These are phyloP conservation scores for Blepharisma japonicum DNA, from an alignment of 73 alveolate species.

Conservation along the genomic window DNA sequence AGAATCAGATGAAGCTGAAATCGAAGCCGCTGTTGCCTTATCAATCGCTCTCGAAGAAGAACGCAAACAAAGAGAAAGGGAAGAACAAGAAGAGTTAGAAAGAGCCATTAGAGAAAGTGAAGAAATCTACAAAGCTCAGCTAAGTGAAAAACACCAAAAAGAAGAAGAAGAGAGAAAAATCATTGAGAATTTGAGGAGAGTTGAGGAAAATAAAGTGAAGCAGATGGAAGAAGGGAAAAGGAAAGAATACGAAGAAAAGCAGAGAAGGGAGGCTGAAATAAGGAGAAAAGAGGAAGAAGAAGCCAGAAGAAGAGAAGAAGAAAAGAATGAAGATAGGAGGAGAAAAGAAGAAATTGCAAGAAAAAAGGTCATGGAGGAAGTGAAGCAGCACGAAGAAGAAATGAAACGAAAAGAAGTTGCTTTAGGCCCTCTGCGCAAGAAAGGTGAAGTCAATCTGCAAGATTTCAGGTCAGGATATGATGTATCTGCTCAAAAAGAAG, in stretches of 20 bases:
- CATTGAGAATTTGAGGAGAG: neutral
- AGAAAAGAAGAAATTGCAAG: neutral
- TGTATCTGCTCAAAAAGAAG: no score
- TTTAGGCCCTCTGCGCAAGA: no score
- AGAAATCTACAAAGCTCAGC: neutral
- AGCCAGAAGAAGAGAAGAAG: neutral
- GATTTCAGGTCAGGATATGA: no score
- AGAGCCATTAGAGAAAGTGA: slow-evolving; percentile 42
- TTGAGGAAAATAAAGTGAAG: neutral
- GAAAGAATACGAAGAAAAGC: neutral
- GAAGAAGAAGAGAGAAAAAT: slow-evolving; percentile 1
- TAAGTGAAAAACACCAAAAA: slow-evolving; percentile 11
- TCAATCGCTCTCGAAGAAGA: slow-evolving; percentile 31
- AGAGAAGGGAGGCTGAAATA: slow-evolving; percentile 9
- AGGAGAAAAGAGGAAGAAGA: neutral
- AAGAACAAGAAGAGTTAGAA: slow-evolving; percentile 43
- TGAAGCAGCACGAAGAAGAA: slow-evolving; percentile 23
- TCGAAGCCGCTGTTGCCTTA: slow-evolving; percentile 28
- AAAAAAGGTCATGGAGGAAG: neutral
- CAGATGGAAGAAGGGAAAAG: neutral
- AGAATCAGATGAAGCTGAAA: slow-evolving; percentile 34
- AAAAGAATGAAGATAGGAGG: neutral
- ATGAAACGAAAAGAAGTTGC: no score
- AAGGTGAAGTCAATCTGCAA: no score
- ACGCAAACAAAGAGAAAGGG: slow-evolving; percentile 32